These are phyloP conservation scores for Zanthoxylum bungeanum DNA, from an alignment of 345 rosid genomes.

Conservation along the genomic window DNA sequence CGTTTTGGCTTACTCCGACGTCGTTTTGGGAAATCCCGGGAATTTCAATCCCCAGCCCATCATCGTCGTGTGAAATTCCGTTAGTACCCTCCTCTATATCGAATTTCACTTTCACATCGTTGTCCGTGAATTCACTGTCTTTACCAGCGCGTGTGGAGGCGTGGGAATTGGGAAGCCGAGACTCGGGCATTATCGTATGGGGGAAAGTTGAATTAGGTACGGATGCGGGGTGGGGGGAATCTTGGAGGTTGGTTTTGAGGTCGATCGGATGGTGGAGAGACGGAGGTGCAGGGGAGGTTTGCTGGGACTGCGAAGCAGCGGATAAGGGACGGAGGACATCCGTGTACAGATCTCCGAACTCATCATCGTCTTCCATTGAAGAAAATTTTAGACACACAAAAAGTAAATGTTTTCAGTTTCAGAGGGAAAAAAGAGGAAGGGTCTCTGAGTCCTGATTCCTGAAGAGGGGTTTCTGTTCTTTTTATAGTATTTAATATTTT, in stretches of 20 bases:
- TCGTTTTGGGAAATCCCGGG: conserved; percentile 47
- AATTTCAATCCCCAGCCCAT: conserved; percentile 30
- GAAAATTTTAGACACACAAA: not conserved
- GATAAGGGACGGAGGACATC: conserved; percentile 70
- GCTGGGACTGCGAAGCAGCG: conserved; percentile 20
- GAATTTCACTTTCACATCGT: conserved; percentile 38
- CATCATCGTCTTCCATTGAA: conserved; percentile 93
- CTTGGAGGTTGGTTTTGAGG: conserved; percentile 30
- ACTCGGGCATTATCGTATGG: not conserved
- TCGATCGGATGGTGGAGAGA: conserved; percentile 52
- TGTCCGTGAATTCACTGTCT: conserved; percentile 27
- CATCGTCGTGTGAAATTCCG: conserved; percentile 23
- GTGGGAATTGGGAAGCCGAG: not conserved
- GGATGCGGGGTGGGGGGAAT: conserved; percentile 11
- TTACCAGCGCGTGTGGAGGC: conserved; percentile 14
- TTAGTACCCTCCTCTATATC: conserved; percentile 74
- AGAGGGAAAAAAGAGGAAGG: too few species aligned
- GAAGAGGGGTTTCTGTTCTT: too few species aligned
- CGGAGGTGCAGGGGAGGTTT: conserved; percentile 20
- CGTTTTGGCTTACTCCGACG: not conserved
- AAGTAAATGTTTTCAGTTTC: not conserved
- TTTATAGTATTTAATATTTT: too few species aligned
- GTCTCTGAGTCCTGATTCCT: too few species aligned
- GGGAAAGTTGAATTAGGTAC: conserved; percentile 7
- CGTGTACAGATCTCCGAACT: conserved; percentile 98